These are phyloP conservation scores for Lecanoromycetidae sp. DNA, from an alignment of 2,329 filamentous ascomycete genomes.

Conservation along the genomic window DNA sequence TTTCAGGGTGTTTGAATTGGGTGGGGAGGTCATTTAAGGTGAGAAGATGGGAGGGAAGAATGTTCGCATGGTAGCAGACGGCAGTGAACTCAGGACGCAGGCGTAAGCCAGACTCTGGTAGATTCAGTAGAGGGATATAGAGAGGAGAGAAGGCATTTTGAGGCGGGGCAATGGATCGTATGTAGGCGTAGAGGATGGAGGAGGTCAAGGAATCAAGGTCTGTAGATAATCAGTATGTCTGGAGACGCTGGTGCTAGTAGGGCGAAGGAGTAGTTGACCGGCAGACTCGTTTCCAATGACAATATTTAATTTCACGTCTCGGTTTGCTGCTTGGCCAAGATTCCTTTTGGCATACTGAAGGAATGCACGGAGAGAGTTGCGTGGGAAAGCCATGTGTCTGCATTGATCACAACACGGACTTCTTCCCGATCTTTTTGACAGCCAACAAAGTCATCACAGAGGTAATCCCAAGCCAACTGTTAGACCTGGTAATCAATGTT, in stretches of 20 bases:
- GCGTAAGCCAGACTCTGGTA: constrained; percentile 41
- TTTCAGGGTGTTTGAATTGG: constrained; percentile 25
- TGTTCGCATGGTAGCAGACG: constrained; percentile 41
- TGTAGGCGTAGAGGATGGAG: constrained; percentile 49
- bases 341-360: constrained; percentile 33
- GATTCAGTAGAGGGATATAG: constrained; percentile 47
- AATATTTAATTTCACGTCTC: constrained; percentile 33
- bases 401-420: no score
- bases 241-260: not conserved
- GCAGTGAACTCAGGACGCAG: constrained; percentile 48
- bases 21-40: constrained; percentile 39
- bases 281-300: constrained; percentile 45
- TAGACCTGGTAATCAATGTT: no score
- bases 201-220: constrained; percentile 54
- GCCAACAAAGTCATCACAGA: no score
- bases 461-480: no score
- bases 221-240: constrained; percentile 6
- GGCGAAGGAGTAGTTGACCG: constrained; percentile 22
- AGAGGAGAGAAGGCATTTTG: constrained; percentile 30
- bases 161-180: constrained; percentile 34
- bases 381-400: constrained; percentile 35
- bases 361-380: constrained; percentile 36
- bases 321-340: constrained; percentile 30
- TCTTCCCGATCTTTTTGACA: no score
- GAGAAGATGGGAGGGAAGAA: constrained; percentile 35